A percentile compares a stretch with the other conserved stretches of the same genome.
Evolutionary conservation across 371 early-diverging fungal genomes (phyloP).

Genomic region (Dentiscutata heterogama): DNA sequence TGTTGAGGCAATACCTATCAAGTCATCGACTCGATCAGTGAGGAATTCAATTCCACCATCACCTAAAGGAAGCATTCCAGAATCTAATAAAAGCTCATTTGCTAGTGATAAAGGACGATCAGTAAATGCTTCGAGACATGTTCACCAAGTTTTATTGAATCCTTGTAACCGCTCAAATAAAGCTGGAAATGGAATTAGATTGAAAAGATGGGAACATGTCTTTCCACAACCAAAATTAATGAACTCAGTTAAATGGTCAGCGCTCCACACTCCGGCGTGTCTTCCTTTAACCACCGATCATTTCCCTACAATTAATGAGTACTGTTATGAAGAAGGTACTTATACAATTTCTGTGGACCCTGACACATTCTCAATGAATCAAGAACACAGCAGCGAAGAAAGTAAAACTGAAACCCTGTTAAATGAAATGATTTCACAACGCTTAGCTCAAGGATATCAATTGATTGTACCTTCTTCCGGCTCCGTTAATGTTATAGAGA

Average conservation of each 20-base stretch:
- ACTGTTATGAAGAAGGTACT: slow-evolving; percentile 83
- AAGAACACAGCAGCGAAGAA: slow-evolving; percentile 53
- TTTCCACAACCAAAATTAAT: slow-evolving; percentile 61
- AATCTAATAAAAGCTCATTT: slow-evolving; percentile 25
- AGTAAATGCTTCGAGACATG: background rate
- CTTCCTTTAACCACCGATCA: slow-evolving; percentile 94
- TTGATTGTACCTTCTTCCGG: slow-evolving; percentile 68
- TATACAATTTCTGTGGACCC: slow-evolving; percentile 85
- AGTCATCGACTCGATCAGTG: slow-evolving; percentile 48
- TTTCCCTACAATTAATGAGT: slow-evolving; percentile 82
- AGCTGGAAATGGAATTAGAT: slow-evolving; percentile 59
- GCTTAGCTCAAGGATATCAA: slow-evolving; percentile 96
- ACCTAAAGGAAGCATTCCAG: slow-evolving; percentile 30
- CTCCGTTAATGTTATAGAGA: background rate
- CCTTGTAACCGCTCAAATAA: slow-evolving; percentile 54
- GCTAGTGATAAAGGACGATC: background rate
- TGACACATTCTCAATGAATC: slow-evolving; percentile 66
- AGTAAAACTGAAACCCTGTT: slow-evolving; percentile 74
- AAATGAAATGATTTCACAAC: slow-evolving; percentile 88
- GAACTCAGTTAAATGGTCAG: slow-evolving; percentile 77
- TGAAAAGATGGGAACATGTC: slow-evolving; percentile 88
- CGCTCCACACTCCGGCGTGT: slow-evolving; percentile 92
- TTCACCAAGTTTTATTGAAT: slow-evolving; percentile 64
- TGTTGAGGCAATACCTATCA: slow-evolving; percentile 69
- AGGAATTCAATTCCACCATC: slow-evolving; percentile 38